Conservation (phyloP, 176 grass and related monocot species). For the Oryza rufipogon region DNA sequence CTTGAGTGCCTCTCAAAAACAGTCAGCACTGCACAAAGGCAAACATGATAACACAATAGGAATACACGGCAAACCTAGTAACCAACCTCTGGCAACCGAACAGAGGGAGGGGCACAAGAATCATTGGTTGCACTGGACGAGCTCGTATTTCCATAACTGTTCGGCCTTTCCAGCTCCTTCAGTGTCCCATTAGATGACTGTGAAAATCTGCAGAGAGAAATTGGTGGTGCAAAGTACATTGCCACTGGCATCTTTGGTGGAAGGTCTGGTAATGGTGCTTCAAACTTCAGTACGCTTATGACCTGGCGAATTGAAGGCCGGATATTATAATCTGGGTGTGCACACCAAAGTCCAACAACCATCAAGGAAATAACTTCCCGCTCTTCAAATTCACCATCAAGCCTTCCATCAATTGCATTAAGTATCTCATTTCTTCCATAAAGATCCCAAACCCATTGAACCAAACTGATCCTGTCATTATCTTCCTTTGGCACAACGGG, state of each 20-base stretch:
- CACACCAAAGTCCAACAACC: slow-evolving; percentile 68
- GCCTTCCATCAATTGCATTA: slow-evolving; percentile 52
- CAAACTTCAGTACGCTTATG: slow-evolving; percentile 58
- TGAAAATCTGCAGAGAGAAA: slow-evolving; percentile 53
- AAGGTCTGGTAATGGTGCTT: slow-evolving; percentile 57
- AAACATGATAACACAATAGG: slow-evolving; percentile 26
- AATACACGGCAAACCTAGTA: slow-evolving; percentile 28
- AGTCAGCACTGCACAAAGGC: slow-evolving; percentile 13
- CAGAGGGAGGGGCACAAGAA: slow-evolving; percentile 41
- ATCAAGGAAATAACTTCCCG: slow-evolving; percentile 49
- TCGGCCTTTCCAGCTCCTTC: slow-evolving; percentile 25
- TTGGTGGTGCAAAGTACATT: slow-evolving; percentile 57
- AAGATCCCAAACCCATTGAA: slow-evolving; percentile 69
- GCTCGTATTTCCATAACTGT: slow-evolving; percentile 30
- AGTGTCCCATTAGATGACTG: slow-evolving; percentile 42
- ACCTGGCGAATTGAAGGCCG: slow-evolving; percentile 59
- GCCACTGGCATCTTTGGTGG: slow-evolving; percentile 67
- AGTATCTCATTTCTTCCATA: slow-evolving; percentile 59
- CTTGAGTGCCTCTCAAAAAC: slow-evolving; percentile 39
- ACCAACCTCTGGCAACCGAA: slow-evolving; percentile 32
- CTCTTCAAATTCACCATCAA: slow-evolving; percentile 51
- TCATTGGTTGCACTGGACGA: slow-evolving; percentile 41
- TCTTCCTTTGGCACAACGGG: slow-evolving; percentile 60
- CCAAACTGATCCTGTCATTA: slow-evolving; percentile 42
- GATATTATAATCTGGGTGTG: slow-evolving; percentile 57